Conservation (phyloP, 2,329 filamentous ascomycete genomes). For the Colletotrichum filicis region DNA sequence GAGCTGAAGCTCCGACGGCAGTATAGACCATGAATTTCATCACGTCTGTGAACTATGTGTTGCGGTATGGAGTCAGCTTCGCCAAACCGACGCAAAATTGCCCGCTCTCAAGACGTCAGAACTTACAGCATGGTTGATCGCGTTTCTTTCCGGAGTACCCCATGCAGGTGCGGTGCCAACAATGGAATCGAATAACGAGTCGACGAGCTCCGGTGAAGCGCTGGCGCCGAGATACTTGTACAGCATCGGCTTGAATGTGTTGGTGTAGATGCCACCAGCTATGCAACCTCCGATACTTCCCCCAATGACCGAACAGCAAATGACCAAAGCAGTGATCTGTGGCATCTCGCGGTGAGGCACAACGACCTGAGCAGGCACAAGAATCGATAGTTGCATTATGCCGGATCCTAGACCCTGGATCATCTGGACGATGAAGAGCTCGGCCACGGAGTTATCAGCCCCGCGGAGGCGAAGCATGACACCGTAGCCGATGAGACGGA, state of each 20-base stretch:
- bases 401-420: slow-evolving; percentile 43
- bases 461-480: slow-evolving; percentile 49
- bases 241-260: slow-evolving; percentile 40
- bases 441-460: slow-evolving; percentile 43
- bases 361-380: slow-evolving; percentile 40
- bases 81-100: not conserved
- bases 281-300: slow-evolving; percentile 44
- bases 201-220: not conserved
- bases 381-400: slow-evolving; percentile 45
- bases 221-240: slow-evolving; percentile 8
- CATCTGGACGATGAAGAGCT: slow-evolving; percentile 50
- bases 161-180: slow-evolving; percentile 18
- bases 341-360: slow-evolving; percentile 46
- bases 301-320: slow-evolving; percentile 45
- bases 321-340: slow-evolving; percentile 44
- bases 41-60: slow-evolving; percentile 16
- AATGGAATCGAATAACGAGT: slow-evolving; percentile 26
- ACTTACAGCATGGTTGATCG: slow-evolving; percentile 15
- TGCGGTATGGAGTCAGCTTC: not conserved
- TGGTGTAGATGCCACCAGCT: slow-evolving; percentile 46
- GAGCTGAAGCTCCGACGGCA: slow-evolving; percentile 23
- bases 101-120: not conserved
- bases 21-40: slow-evolving; percentile 23
- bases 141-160: slow-evolving; percentile 23
- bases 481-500: slow-evolving; percentile 42